Evolutionary conservation across 768 basidiomycete genomes (phyloP).

Genomic region (Cystofilobasidium macerans): DNA sequence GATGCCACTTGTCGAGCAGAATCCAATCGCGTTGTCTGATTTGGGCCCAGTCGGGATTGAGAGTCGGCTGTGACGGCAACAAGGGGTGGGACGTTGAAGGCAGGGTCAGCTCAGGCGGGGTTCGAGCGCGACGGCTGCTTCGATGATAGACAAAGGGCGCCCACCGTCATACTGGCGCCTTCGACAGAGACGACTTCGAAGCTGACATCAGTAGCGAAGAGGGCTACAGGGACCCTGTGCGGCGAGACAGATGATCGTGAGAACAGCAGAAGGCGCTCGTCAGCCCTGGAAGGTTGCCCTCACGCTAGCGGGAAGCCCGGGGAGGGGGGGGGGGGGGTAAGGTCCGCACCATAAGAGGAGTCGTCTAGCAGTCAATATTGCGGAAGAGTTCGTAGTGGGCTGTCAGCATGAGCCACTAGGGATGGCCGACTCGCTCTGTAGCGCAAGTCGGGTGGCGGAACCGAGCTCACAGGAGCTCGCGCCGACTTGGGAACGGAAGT

Average conservation of each 20-base stretch:
- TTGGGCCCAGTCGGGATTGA: constrained; percentile 14
- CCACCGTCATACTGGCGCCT: constrained; percentile 17
- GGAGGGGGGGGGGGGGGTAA: no score
- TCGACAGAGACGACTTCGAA: constrained; percentile 21
- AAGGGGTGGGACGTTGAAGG: background rate
- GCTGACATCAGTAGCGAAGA: constrained; percentile 11
- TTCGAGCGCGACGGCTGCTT: background rate
- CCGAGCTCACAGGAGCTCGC: background rate
- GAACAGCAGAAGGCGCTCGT: no score
- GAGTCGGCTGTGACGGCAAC: constrained; percentile 19
- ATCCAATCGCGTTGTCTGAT: constrained; percentile 11
- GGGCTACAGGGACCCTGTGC: constrained; percentile 8
- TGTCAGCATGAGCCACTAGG: background rate
- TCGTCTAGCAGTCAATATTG: no score
- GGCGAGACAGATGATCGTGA: no score
- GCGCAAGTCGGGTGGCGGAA: background rate
- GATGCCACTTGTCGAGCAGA: constrained; percentile 21
- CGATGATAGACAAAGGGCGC: background rate
- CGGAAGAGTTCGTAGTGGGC: no score
- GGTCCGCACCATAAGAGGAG: no score
- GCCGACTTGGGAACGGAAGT: background rate
- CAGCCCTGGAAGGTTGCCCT: background rate
- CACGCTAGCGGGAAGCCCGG: background rate
- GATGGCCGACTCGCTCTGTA: background rate
- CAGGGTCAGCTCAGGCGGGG: background rate